Evolutionary conservation across 176 grass and related monocot species (phyloP).

Genomic region (Carex kokanica): DNA sequence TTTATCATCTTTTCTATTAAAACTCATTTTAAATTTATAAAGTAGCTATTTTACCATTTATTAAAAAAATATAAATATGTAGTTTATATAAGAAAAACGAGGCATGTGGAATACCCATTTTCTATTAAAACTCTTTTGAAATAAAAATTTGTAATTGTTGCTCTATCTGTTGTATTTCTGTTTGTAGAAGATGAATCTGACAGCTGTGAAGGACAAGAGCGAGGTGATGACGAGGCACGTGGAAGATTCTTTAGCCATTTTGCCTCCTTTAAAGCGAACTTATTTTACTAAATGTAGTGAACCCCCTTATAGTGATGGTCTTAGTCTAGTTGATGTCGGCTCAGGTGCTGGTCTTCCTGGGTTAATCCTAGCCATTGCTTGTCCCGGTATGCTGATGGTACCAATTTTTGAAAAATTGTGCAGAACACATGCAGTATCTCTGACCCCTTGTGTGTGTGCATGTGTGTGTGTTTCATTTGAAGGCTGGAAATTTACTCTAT

Average conservation of each 20-base stretch:
- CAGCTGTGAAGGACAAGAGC: slow-evolving; percentile 59
- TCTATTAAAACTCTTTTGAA: too few relatives aligned
- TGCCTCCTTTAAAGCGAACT: slow-evolving; percentile 47
- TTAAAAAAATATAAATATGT: too few relatives aligned
- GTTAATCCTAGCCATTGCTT: slow-evolving; percentile 65
- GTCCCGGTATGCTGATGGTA: slow-evolving; percentile 39
- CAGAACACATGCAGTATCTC: background rate
- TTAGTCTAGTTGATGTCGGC: slow-evolving; percentile 72
- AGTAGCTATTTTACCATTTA: too few relatives aligned
- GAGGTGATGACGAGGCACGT: slow-evolving; percentile 91
- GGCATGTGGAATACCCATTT: too few relatives aligned
- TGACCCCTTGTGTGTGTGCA: background rate
- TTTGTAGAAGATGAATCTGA: slow-evolving; percentile 84
- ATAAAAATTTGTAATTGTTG: background rate
- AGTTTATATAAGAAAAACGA: too few relatives aligned
- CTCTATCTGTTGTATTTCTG: background rate
- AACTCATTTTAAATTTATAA: too few relatives aligned
- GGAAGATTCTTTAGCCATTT: slow-evolving; percentile 56
- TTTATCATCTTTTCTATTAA: too few relatives aligned
- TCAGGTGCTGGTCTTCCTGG: slow-evolving; percentile 72
- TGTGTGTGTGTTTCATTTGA: slow-evolving; percentile 25
- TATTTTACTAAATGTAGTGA: slow-evolving; percentile 37
- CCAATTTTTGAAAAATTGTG: background rate
- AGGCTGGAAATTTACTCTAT: slow-evolving; percentile 73
- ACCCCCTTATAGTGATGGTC: slow-evolving; percentile 21